Evolutionary conservation across 306 rosid species (phyloP).

Genomic region (Dalbergia oliveri): DNA sequence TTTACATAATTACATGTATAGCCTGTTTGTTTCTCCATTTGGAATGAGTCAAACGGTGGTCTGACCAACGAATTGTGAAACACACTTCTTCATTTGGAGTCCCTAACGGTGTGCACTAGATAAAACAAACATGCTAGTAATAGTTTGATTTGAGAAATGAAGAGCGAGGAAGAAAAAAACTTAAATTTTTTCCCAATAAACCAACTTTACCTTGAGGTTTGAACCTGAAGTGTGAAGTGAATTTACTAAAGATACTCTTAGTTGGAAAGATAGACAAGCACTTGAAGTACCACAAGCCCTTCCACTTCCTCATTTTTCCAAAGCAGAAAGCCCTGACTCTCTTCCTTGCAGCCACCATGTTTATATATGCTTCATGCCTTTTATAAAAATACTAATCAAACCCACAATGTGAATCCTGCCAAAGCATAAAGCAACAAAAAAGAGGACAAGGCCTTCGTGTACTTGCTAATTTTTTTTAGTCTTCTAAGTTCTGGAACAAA

Average conservation of each 20-base stretch:
- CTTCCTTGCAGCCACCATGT: conserved; percentile 32
- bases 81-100: too few relatives aligned
- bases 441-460: conserved; percentile 47
- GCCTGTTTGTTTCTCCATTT: too few relatives aligned
- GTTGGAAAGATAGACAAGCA: conserved; percentile 54
- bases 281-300: conserved; percentile 60
- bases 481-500: conserved; percentile 23
- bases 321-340: conserved; percentile 30
- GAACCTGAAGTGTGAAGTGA: conserved; percentile 54
- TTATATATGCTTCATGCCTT: conserved; percentile 47
- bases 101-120: too few relatives aligned
- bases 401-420: conserved; percentile 49
- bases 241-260: conserved; percentile 49
- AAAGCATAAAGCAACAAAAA: conserved; percentile 58
- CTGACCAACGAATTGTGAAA: too few relatives aligned
- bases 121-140: too few relatives aligned
- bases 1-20: too few relatives aligned
- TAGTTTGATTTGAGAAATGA: too few relatives aligned
- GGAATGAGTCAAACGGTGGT: too few relatives aligned
- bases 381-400: conserved; percentile 1
- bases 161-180: too few relatives aligned
- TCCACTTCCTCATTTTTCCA: conserved; percentile 62
- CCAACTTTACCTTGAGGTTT: conserved; percentile 54
- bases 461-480: conserved; percentile 27
- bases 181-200: too few relatives aligned